These are phyloP conservation scores for Starmerella floricola DNA, from an alignment of 805 yeast species.

Conservation along the genomic window DNA sequence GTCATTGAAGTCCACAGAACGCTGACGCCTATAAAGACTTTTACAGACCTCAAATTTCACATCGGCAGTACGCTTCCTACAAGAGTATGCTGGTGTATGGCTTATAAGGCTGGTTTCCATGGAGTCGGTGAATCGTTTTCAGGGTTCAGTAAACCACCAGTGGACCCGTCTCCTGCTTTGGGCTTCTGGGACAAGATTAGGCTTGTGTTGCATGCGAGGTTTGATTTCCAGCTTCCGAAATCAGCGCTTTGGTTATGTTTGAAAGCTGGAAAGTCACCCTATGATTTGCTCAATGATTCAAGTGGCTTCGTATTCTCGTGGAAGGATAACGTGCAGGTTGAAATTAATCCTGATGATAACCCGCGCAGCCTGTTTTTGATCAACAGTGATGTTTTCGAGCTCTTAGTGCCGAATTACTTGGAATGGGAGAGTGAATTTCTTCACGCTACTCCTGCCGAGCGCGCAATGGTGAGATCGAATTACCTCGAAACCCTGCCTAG, in stretches of 20 bases:
- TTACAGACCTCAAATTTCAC: conserved; percentile 45
- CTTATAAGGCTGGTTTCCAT: conserved; percentile 73
- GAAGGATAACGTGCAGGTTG: conserved; percentile 46
- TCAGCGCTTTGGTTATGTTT: conserved; percentile 32
- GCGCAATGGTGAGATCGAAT: conserved; percentile 22
- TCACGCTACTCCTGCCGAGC: conserved; percentile 23
- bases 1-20: conserved; percentile 61
- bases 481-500: conserved; percentile 21
- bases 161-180: conserved; percentile 70
- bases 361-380: conserved; percentile 57
- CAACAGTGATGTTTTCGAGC: conserved; percentile 46
- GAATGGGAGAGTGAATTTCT: conserved; percentile 31
- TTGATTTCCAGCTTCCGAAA: conserved; percentile 40
- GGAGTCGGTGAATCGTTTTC: conserved; percentile 68
- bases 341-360: conserved; percentile 53
- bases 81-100: conserved; percentile 70
- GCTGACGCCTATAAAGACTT: conserved; percentile 60
- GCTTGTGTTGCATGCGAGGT: conserved; percentile 60
- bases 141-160: conserved; percentile 76
- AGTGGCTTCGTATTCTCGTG: conserved; percentile 74
- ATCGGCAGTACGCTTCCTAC: conserved; percentile 48
- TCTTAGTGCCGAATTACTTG: conserved; percentile 67
- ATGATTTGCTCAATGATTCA: conserved; percentile 48
- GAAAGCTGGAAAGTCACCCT: conserved; percentile 74
- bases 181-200: conserved; percentile 93